Conservation (phyloP, 331 rosid genomes). For the Acacia pycnantha region DNA sequence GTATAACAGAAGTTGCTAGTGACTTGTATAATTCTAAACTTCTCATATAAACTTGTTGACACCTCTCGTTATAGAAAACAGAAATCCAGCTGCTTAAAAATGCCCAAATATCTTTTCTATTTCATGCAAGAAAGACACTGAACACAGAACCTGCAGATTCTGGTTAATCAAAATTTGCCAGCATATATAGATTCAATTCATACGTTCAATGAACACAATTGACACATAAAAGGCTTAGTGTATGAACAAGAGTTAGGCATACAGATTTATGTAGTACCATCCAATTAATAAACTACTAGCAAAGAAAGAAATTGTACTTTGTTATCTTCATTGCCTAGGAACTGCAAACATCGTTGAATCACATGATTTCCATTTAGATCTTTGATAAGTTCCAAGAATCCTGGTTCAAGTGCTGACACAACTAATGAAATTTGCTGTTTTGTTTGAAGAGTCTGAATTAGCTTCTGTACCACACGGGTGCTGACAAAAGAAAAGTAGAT, state of each 20-base stretch:
- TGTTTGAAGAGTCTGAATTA: conserved; percentile 52
- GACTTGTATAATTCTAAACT: too few species aligned
- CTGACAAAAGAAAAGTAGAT: conserved; percentile 29
- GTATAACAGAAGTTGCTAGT: too few species aligned
- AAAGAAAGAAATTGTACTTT: conserved; percentile 28
- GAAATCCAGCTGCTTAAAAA: neutral
- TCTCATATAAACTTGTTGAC: neutral
- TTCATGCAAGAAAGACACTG: neutral
- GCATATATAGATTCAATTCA: neutral
- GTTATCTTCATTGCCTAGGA: conserved; percentile 42
- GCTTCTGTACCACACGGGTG: conserved; percentile 56
- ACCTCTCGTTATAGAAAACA: neutral
- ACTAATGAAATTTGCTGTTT: conserved; percentile 45
- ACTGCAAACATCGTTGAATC: conserved; percentile 52
- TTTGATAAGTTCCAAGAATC: conserved; percentile 52
- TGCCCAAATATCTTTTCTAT: neutral
- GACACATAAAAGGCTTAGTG: neutral
- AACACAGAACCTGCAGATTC: neutral
- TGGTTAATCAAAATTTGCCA: conserved; percentile 8
- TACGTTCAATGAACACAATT: conserved; percentile 9
- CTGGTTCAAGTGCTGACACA: conserved; percentile 51
- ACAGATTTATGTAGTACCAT: conserved; percentile 11
- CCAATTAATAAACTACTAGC: neutral
- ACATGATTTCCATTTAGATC: conserved; percentile 60
- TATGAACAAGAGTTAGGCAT: conserved; percentile 3